phyloP scores from a whole-genome alignment of 805 yeast genomes.

The Komagataella pseudopastoris region DNA sequence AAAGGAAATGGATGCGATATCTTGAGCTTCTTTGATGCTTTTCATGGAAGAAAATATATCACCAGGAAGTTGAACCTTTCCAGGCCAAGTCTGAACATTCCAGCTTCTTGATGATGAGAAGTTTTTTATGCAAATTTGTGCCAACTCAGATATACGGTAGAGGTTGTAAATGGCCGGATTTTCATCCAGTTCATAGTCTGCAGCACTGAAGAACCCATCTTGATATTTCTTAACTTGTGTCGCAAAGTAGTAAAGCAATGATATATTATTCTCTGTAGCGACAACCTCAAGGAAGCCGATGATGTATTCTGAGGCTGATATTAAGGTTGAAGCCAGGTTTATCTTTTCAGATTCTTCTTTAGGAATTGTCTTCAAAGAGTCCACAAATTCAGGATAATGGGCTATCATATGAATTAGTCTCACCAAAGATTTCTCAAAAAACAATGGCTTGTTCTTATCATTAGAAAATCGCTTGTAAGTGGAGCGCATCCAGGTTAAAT shows the following conservation, averaged over 20 bases:
- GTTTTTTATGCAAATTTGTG: conserved; percentile 52
- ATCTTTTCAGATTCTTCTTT: conserved; percentile 1
- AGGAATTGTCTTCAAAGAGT: conserved; percentile 13
- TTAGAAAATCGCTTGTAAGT: conserved; percentile 24
- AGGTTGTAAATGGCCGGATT: conserved; percentile 23
- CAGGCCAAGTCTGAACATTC: conserved; percentile 74
- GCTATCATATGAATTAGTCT: conserved; percentile 59
- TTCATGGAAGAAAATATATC: conserved; percentile 58
- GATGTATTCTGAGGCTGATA: conserved; percentile 47
- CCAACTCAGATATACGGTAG: conserved; percentile 59
- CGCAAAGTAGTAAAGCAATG: conserved; percentile 62
- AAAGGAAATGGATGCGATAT: conserved; percentile 37
- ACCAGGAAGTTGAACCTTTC: conserved; percentile 52
- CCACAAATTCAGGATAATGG: conserved; percentile 57
- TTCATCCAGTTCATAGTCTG: conserved; percentile 11
- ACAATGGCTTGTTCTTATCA: conserved; percentile 23
- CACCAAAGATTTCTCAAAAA: conserved; percentile 53
- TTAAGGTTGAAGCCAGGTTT: conserved; percentile 10
- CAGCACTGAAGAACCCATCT: conserved; percentile 33
- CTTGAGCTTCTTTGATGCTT: conserved; percentile 43
- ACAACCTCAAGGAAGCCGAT: conserved; percentile 45
- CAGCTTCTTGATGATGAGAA: conserved; percentile 46
- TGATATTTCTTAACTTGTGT: conserved; percentile 69
- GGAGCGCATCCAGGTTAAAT: conserved; percentile 62
- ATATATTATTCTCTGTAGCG: conserved; percentile 52